Evolutionary conservation across 2,329 filamentous ascomycete species (phyloP).

Genomic region (Calonectria pauciramosa): DNA sequence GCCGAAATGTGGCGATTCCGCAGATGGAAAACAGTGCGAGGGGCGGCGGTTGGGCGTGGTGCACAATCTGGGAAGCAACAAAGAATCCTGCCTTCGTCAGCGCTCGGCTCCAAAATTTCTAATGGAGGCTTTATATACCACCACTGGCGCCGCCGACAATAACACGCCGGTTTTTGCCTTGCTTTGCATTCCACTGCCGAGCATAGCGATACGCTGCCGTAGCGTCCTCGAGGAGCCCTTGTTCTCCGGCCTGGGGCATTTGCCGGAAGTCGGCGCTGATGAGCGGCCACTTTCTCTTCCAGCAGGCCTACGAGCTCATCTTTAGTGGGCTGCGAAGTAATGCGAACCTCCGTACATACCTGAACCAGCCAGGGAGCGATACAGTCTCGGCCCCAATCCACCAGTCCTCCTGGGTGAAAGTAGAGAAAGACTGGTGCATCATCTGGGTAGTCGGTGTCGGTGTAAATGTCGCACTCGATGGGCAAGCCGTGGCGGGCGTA

Average conservation of each 20-base stretch:
- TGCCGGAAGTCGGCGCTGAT: slow-evolving; percentile 53
- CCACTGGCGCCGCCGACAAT: slow-evolving; percentile 52
- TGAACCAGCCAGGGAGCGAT: slow-evolving; percentile 55
- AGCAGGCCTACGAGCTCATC: slow-evolving; percentile 41
- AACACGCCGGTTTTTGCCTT: slow-evolving; percentile 40
- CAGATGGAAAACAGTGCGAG: slow-evolving; percentile 51
- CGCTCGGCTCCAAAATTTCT: not conserved
- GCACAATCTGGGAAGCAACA: slow-evolving; percentile 45
- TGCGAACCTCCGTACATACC: slow-evolving; percentile 20
- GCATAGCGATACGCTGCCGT: slow-evolving; percentile 50
- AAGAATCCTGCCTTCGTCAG: slow-evolving; percentile 47
- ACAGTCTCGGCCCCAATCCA: slow-evolving; percentile 47
- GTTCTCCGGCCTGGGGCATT: slow-evolving; percentile 48
- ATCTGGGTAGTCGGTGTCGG: slow-evolving; percentile 38
- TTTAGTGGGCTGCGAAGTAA: not conserved
- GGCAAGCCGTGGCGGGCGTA: slow-evolving; percentile 50
- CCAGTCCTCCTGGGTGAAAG: slow-evolving; percentile 54
- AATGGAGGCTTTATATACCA: slow-evolving; percentile 38
- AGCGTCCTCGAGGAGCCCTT: slow-evolving; percentile 49
- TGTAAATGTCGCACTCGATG: slow-evolving; percentile 54
- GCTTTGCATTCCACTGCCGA: slow-evolving; percentile 31
- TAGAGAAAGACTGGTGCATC: slow-evolving; percentile 51
- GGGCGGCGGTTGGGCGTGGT: slow-evolving; percentile 47
- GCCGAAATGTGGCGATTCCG: slow-evolving; percentile 53
- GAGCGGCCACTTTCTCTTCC: slow-evolving; percentile 50